phyloP scores from a whole-genome alignment of 768 basidiomycete genomes.

The Xerocomellus amylosporus region DNA sequence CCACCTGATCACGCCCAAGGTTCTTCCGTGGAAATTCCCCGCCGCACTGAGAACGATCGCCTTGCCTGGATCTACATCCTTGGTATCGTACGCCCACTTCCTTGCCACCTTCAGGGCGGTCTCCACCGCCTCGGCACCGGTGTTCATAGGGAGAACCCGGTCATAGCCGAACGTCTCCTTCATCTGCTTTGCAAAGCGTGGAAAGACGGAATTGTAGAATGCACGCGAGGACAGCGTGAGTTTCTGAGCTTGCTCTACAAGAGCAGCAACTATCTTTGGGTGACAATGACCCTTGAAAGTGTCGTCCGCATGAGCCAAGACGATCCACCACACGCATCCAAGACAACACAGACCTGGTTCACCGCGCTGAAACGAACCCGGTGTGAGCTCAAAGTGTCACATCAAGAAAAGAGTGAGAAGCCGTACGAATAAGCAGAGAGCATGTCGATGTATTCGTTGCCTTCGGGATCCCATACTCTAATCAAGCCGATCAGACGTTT shows the following conservation, averaged over 20 bases:
- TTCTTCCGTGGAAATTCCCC: slow-evolving; percentile 96
- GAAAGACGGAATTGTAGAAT: slow-evolving; percentile 92
- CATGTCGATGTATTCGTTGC: slow-evolving; percentile 96
- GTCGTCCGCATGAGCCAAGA: slow-evolving; percentile 14
- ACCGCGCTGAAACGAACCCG: slow-evolving; percentile 55
- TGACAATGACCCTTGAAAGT: slow-evolving; percentile 81
- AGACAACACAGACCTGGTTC: slow-evolving; percentile 63
- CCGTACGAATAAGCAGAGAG: slow-evolving; percentile 93
- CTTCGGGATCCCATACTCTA: slow-evolving; percentile 93
- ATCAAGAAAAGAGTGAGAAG: slow-evolving; percentile 12
- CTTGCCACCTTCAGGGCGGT: slow-evolving; percentile 93
- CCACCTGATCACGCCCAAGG: slow-evolving; percentile 81
- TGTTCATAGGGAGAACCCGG: slow-evolving; percentile 98
- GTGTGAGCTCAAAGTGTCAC: slow-evolving; percentile 4
- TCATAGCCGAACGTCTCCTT: slow-evolving; percentile 87
- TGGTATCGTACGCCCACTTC: slow-evolving; percentile 94
- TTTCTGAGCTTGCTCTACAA: slow-evolving; percentile 81
- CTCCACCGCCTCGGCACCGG: slow-evolving; percentile 97
- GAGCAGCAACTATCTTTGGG: slow-evolving; percentile 77
- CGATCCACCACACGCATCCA: slow-evolving; percentile 4
- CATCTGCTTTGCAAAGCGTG: slow-evolving; percentile 82
- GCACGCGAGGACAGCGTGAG: slow-evolving; percentile 94
- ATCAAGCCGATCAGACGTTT: not conserved
- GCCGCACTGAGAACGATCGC: slow-evolving; percentile 84
- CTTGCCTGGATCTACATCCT: slow-evolving; percentile 50